phyloP scores from a whole-genome alignment of 208 protist species.

The Entamoeba nuttalli region DNA sequence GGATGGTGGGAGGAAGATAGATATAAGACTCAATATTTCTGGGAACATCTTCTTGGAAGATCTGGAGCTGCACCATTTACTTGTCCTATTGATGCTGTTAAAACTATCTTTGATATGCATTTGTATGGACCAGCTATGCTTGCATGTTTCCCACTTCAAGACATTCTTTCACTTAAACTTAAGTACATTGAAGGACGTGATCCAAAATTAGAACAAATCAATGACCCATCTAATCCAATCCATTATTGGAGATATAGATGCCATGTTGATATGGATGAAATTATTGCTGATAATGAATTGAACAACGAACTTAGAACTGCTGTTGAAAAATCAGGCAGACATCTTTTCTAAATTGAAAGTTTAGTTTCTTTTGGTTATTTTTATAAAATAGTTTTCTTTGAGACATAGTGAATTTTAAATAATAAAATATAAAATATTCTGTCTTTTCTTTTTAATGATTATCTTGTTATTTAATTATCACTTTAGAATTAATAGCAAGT shows the following conservation, averaged over 20 bases:
- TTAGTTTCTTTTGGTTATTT: neutral
- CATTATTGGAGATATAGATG: conserved; percentile 35
- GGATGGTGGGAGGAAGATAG: conserved; percentile 25
- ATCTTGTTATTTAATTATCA: too few relatives aligned
- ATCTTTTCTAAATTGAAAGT: neutral
- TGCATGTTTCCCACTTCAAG: conserved; percentile 25
- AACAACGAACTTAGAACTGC: neutral
- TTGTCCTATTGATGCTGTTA: neutral
- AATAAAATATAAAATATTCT: too few relatives aligned
- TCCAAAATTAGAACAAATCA: conserved; percentile 26
- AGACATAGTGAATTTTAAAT: too few relatives aligned
- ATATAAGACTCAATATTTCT: neutral
- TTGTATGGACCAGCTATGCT: conserved; percentile 25
- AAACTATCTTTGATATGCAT: conserved; percentile 19
- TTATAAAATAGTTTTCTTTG: too few relatives aligned
- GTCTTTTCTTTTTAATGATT: too few relatives aligned
- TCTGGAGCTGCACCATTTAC: neutral
- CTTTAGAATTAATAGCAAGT: too few relatives aligned
- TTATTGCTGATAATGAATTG: conserved; percentile 12
- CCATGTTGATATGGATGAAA: conserved; percentile 23
- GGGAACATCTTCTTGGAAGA: neutral
- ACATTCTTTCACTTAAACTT: neutral
- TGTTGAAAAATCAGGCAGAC: neutral
- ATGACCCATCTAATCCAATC: conserved; percentile 13
- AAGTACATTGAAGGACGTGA: neutral